Evolutionary conservation across 2,329 filamentous ascomycete genomes (phyloP).

Genomic region (Phialemonium atrogriseum): DNA sequence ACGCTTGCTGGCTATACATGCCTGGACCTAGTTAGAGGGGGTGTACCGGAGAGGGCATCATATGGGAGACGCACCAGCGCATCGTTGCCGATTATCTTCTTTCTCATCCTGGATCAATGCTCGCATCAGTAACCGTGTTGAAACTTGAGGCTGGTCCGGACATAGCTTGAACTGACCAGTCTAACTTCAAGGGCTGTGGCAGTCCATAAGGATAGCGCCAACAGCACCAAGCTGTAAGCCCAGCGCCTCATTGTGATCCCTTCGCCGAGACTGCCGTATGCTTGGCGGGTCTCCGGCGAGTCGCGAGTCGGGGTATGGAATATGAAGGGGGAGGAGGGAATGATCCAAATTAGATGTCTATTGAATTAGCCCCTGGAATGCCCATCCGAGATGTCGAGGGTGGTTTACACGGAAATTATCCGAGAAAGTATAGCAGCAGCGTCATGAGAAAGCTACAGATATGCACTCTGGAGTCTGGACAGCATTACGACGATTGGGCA

Average conservation of each 20-base stretch:
- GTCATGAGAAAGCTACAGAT: too few relatives aligned
- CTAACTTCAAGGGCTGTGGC: conserved; percentile 48
- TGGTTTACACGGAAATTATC: too few relatives aligned
- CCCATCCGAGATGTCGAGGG: too few relatives aligned
- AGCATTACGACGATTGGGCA: too few relatives aligned
- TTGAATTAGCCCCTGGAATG: too few relatives aligned
- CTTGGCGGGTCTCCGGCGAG: too few relatives aligned
- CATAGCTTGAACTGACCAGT: conserved; percentile 34
- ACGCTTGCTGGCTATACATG: conserved; percentile 87
- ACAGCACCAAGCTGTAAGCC: conserved; percentile 36
- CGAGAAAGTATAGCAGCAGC: too few relatives aligned
- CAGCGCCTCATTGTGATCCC: conserved; percentile 46
- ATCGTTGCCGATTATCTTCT: conserved; percentile 72
- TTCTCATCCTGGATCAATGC: conserved; percentile 56
- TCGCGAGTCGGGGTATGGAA: too few relatives aligned
- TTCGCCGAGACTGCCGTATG: too few relatives aligned
- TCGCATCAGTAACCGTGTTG: conserved; percentile 2
- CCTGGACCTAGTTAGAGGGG: conserved; percentile 37
- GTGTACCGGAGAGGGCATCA: not conserved
- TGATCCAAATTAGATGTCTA: too few relatives aligned
- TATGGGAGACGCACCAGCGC: conserved; percentile 54
- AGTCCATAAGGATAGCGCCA: conserved; percentile 47
- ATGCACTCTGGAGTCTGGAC: too few relatives aligned
- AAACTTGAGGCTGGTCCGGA: conserved; percentile 3
- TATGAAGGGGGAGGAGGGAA: too few relatives aligned